Evolutionary conservation across 257 asterid species (phyloP).

Genomic region (Primulina tabacum): DNA sequence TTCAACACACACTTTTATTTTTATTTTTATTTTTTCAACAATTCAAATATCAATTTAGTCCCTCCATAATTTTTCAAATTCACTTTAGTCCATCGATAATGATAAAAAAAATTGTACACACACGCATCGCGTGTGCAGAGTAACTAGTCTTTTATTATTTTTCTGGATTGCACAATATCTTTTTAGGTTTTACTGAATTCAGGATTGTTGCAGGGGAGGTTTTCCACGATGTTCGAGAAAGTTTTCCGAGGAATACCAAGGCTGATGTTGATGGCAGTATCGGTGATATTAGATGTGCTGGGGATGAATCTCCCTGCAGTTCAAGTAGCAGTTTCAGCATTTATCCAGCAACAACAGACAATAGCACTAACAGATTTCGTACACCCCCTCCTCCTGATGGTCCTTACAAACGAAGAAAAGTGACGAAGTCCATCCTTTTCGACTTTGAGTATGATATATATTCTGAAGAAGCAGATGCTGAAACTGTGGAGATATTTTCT

Average conservation of each 20-base stretch:
- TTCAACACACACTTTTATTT: too few species aligned
- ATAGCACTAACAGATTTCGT: constrained; percentile 26
- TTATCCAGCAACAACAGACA: constrained; percentile 39
- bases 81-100: too few species aligned
- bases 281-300: constrained; percentile 26
- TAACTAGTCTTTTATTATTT: background rate
- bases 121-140: too few species aligned
- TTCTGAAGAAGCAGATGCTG: constrained; percentile 39
- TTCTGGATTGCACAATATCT: constrained; percentile 2
- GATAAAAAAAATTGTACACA: too few species aligned
- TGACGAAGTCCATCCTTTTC: constrained; percentile 39
- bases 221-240: constrained; percentile 71
- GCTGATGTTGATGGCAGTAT: constrained; percentile 29
- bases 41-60: too few species aligned
- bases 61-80: too few species aligned
- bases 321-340: constrained; percentile 41
- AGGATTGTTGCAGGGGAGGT: constrained; percentile 58
- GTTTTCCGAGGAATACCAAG: constrained; percentile 33
- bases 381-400: constrained; percentile 64
- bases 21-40: too few species aligned
- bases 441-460: constrained; percentile 34
- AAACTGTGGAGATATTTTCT: constrained; percentile 35
- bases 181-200: constrained; percentile 23
- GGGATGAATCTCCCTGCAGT: constrained; percentile 51
- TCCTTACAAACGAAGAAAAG: constrained; percentile 73